These are phyloP conservation scores for Neophaeococcomyces mojaviensis DNA, from an alignment of 2,329 filamentous ascomycete genomes.

Conservation along the genomic window DNA sequence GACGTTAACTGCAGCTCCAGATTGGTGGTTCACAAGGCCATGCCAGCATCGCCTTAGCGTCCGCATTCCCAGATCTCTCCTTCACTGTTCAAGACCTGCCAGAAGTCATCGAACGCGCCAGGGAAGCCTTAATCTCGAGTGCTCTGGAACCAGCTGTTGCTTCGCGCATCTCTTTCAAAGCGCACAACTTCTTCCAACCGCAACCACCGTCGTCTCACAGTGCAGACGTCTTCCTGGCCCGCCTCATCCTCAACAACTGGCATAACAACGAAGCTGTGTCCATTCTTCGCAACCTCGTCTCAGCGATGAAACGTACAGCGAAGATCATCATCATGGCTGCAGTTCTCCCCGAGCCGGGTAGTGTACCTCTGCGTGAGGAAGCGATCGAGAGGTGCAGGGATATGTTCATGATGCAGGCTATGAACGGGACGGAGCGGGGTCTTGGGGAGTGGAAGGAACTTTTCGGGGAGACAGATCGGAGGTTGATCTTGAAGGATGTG, in stretches of 20 bases:
- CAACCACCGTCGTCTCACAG: slow-evolving; percentile 22
- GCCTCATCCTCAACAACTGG: slow-evolving; percentile 35
- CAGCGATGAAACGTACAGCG: slow-evolving; percentile 24
- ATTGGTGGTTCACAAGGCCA: slow-evolving; percentile 52
- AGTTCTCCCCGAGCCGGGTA: slow-evolving; percentile 27
- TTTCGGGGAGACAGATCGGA: slow-evolving; percentile 22
- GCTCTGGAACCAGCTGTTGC: slow-evolving; percentile 2
- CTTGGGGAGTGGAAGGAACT: slow-evolving; percentile 28
- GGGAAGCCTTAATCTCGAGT: not conserved
- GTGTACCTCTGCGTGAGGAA: slow-evolving; percentile 19
- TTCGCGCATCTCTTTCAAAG: slow-evolving; percentile 19
- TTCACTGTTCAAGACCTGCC: slow-evolving; percentile 49
- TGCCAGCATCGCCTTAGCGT: slow-evolving; percentile 49
- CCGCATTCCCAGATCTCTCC: slow-evolving; percentile 42
- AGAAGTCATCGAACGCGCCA: slow-evolving; percentile 25
- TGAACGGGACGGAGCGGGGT: slow-evolving; percentile 31
- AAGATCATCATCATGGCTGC: slow-evolving; percentile 29
- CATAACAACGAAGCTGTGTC: slow-evolving; percentile 27
- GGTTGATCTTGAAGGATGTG: slow-evolving; percentile 17
- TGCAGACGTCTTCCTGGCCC: slow-evolving; percentile 28
- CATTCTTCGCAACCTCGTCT: slow-evolving; percentile 29
- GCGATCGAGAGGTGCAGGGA: slow-evolving; percentile 26
- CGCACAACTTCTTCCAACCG: slow-evolving; percentile 29
- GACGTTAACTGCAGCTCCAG: slow-evolving; percentile 11
- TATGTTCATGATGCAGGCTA: slow-evolving; percentile 31